Evolutionary conservation across 495 filamentous ascomycete species (phyloP).

Genomic region (Aspergillus carlsbadensis): DNA sequence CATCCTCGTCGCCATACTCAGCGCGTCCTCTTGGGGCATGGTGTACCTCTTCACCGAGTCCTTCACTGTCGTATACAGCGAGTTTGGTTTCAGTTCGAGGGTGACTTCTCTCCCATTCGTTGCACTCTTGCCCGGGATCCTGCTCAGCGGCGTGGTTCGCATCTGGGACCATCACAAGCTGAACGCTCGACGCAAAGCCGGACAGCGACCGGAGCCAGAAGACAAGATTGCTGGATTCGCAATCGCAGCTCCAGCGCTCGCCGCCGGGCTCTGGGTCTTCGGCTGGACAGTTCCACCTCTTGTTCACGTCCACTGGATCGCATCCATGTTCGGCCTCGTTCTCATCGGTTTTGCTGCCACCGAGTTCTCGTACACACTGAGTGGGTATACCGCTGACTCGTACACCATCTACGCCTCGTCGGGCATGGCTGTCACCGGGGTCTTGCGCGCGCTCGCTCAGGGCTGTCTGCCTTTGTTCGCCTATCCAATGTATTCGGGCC

Average conservation of each 20-base stretch:
- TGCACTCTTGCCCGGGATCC: conserved; percentile 33
- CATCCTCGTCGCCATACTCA: conserved; percentile 38
- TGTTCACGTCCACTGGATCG: conserved; percentile 32
- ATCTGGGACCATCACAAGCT: conserved; percentile 29
- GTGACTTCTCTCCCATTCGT: conserved; percentile 40
- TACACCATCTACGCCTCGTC: conserved; percentile 45
- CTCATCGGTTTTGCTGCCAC: conserved; percentile 44
- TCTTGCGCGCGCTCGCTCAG: conserved; percentile 37
- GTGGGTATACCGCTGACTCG: conserved; percentile 46
- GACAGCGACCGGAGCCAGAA: conserved; percentile 27
- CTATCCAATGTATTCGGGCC: conserved; percentile 32
- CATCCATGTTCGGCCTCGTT: conserved; percentile 31
- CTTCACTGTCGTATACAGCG: conserved; percentile 33
- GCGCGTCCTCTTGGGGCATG: conserved; percentile 42
- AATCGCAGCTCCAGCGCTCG: conserved; percentile 39
- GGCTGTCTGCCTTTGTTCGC: conserved; percentile 44
- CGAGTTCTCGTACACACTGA: conserved; percentile 43
- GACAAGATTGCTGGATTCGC: conserved; percentile 44
- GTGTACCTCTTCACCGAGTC: conserved; percentile 53
- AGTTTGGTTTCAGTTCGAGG: conserved; percentile 28
- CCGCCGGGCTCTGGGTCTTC: conserved; percentile 42
- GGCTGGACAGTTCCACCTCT: conserved; percentile 44
- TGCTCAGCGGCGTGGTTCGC: conserved; percentile 30
- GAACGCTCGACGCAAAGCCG: conserved; percentile 12
- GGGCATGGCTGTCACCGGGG: conserved; percentile 38